Evolutionary conservation across 2,329 filamentous ascomycete species (phyloP).

Genomic region (Cladorrhinum sp.): DNA sequence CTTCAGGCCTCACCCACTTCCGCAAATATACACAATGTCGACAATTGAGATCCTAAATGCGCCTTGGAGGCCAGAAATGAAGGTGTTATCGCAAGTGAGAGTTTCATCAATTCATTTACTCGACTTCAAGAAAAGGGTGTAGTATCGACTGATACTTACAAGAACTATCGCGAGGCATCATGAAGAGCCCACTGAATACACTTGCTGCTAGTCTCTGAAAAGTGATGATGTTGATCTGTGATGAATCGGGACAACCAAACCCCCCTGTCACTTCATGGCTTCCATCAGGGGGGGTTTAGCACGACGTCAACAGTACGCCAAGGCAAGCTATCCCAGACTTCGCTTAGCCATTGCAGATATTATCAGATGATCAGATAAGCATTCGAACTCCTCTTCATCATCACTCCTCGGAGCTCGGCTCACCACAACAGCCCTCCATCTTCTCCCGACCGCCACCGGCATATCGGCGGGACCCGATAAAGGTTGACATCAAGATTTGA

Average conservation of each 20-base stretch:
- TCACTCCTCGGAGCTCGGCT: neutral
- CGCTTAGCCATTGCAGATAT: neutral
- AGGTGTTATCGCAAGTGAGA: too few relatives aligned
- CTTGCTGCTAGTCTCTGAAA: too few relatives aligned
- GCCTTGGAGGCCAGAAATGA: too few relatives aligned
- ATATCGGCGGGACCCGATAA: neutral
- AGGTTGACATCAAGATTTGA: neutral
- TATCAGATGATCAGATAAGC: constrained; percentile 25
- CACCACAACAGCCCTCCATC: neutral
- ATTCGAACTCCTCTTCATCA: neutral
- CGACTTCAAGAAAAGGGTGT: too few relatives aligned
- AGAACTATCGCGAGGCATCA: too few relatives aligned
- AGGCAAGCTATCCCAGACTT: neutral
- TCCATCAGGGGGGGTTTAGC: neutral
- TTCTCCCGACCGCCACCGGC: neutral
- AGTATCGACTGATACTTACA: too few relatives aligned
- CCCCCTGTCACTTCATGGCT: neutral
- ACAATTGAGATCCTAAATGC: too few relatives aligned
- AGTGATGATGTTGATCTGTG: too few relatives aligned
- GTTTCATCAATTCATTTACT: too few relatives aligned
- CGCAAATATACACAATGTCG: too few relatives aligned
- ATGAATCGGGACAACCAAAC: neutral
- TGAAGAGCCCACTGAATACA: too few relatives aligned
- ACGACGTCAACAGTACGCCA: neutral
- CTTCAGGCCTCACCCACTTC: too few relatives aligned